A percentile compares a stretch with the other conserved stretches of the same genome.
These are phyloP conservation scores for Bacterosira constricta DNA, from an alignment of 108 stramenopile genomes.

Conservation along the genomic window DNA sequence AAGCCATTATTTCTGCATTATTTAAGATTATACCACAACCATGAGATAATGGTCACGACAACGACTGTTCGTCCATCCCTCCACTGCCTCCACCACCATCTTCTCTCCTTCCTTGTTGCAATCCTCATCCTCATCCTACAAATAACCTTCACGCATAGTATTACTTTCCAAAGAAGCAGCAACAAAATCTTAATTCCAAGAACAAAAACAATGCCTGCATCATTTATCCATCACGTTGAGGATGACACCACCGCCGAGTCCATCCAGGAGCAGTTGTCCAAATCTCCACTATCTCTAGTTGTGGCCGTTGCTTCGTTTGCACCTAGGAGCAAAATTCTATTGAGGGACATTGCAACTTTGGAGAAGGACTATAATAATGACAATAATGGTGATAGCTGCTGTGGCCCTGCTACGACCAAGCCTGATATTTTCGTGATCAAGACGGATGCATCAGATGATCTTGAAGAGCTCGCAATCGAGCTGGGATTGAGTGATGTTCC, in stretches of 20 bases:
- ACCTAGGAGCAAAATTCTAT: not conserved
- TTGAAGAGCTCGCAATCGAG: constrained; percentile 50
- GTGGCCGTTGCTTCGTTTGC: not conserved
- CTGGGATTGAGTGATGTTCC: constrained; percentile 45
- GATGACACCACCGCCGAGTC: not conserved
- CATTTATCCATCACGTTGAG: not conserved
- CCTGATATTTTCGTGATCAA: constrained; percentile 29
- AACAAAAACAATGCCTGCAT: not conserved
- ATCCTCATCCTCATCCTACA: too few relatives aligned
- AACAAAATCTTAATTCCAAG: too few relatives aligned
- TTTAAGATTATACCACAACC: too few relatives aligned
- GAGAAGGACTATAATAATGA: not conserved
- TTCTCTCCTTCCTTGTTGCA: too few relatives aligned
- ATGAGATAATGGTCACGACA: too few relatives aligned
- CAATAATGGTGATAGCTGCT: too few relatives aligned
- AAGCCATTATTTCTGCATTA: too few relatives aligned
- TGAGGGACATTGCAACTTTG: not conserved
- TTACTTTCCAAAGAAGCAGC: too few relatives aligned
- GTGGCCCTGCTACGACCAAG: constrained; percentile 4
- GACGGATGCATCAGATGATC: constrained; percentile 34
- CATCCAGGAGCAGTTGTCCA: not conserved
- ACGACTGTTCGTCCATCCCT: too few relatives aligned
- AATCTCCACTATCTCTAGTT: not conserved
- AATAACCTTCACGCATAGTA: too few relatives aligned
- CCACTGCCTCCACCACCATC: too few relatives aligned